Conservation (phyloP, 2,329 filamentous ascomycete species). For the Trichophyton verrucosum region DNA sequence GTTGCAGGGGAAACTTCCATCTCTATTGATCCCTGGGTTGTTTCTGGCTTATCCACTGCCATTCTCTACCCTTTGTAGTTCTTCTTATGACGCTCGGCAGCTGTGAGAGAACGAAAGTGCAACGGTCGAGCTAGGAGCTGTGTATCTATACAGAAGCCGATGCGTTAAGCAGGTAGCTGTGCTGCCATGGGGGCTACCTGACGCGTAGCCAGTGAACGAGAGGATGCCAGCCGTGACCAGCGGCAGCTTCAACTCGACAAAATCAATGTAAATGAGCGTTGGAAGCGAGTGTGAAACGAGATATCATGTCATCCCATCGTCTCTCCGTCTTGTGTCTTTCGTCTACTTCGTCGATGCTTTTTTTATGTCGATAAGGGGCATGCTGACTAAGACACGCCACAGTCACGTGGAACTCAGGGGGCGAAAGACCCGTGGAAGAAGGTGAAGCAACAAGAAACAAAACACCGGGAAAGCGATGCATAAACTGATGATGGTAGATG, state of each 20-base stretch:
- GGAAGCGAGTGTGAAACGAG: background rate
- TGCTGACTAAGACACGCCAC: background rate
- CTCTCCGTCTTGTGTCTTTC: background rate
- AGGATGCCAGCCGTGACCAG: conserved; percentile 3
- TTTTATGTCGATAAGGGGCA: background rate
- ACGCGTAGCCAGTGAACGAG: background rate
- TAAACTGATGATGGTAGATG: background rate
- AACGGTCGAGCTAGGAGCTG: background rate
- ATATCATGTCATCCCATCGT: background rate
- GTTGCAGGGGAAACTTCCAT: background rate
- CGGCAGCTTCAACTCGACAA: conserved; percentile 1
- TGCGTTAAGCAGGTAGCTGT: background rate
- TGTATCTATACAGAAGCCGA: background rate
- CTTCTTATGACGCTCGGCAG: background rate
- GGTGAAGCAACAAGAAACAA: background rate
- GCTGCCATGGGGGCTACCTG: background rate
- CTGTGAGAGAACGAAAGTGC: background rate
- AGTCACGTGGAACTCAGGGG: background rate
- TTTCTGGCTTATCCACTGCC: background rate
- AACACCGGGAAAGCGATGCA: background rate
- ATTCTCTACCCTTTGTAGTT: background rate
- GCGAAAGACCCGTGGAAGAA: background rate
- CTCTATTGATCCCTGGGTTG: background rate
- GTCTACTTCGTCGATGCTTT: background rate
- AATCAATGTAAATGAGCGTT: background rate